phyloP scores from a whole-genome alignment of 495 filamentous ascomycete species.

The Ascobolus immersus region DNA sequence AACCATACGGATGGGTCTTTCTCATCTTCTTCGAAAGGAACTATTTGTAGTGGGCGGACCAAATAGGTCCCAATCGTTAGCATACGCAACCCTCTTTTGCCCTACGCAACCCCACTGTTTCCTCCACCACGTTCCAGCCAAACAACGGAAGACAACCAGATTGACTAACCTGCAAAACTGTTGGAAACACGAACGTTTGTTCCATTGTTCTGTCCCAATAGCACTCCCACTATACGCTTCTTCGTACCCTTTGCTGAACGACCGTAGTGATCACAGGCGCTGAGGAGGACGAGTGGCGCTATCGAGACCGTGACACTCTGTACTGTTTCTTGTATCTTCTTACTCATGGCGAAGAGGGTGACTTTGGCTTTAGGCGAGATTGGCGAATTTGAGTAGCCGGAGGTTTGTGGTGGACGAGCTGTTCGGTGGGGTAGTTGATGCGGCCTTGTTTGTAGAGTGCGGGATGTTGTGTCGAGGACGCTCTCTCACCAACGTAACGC shows the following conservation, averaged over 20 bases:
- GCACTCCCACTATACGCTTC: slow-evolving; percentile 87
- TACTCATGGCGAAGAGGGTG: too few relatives aligned
- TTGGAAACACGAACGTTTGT: slow-evolving; percentile 92
- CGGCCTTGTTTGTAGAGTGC: slow-evolving; percentile 5
- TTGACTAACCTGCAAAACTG: slow-evolving; percentile 70
- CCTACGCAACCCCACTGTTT: slow-evolving; percentile 7
- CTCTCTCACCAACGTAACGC: too few relatives aligned
- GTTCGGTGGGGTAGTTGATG: too few relatives aligned
- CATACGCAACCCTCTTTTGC: too few relatives aligned
- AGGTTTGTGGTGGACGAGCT: too few relatives aligned
- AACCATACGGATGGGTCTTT: slow-evolving; percentile 98
- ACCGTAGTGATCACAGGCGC: slow-evolving; percentile 94
- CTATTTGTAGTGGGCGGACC: too few relatives aligned
- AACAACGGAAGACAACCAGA: slow-evolving; percentile 5
- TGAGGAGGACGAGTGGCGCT: slow-evolving; percentile 90
- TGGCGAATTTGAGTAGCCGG: too few relatives aligned
- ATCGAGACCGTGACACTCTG: slow-evolving; percentile 52
- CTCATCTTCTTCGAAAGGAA: slow-evolving; percentile 96
- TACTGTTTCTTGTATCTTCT: too few relatives aligned
- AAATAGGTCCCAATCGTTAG: too few relatives aligned
- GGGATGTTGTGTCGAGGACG: slow-evolving; percentile 1
- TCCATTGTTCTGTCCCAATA: slow-evolving; percentile 85
- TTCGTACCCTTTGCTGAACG: slow-evolving; percentile 65
- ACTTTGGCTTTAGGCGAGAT: too few relatives aligned
- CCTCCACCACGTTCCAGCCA: slow-evolving; percentile 5